phyloP scores from a whole-genome alignment of 257 asterid genomes.

The Nicotiana otophora region DNA sequence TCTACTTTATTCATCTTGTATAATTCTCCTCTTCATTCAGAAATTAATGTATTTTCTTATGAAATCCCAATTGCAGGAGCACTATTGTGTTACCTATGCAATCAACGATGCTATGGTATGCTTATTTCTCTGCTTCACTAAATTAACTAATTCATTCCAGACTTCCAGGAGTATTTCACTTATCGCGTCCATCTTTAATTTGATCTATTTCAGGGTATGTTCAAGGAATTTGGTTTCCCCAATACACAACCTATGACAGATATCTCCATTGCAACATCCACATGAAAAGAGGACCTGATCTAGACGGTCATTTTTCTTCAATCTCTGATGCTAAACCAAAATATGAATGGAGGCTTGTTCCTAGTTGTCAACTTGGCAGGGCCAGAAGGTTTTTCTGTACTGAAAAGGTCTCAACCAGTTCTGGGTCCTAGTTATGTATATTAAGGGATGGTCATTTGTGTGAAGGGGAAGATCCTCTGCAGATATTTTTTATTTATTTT shows the following conservation, averaged over 20 bases:
- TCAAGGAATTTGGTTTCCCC: slow-evolving; percentile 73
- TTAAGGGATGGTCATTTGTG: neutral
- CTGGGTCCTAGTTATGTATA: neutral
- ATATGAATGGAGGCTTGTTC: neutral
- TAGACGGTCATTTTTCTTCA: neutral
- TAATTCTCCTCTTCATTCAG: neutral
- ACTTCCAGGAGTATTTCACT: neutral
- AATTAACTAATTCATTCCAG: neutral
- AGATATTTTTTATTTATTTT: neutral
- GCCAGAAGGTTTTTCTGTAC: neutral
- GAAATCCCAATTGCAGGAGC: slow-evolving; percentile 61
- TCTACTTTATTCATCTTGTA: neutral
- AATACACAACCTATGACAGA: slow-evolving; percentile 26
- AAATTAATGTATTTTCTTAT: neutral
- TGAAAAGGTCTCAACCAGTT: neutral
- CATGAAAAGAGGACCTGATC: slow-evolving; percentile 9
- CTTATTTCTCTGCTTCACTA: neutral
- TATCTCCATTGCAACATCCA: slow-evolving; percentile 31
- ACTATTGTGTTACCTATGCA: slow-evolving; percentile 83
- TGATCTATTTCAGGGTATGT: slow-evolving; percentile 49
- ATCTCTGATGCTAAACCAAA: neutral
- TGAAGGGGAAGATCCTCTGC: neutral
- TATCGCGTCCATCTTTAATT: neutral
- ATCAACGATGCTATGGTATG: slow-evolving; percentile 82
- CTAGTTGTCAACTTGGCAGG: neutral